phyloP scores from a whole-genome alignment of 2,329 filamentous ascomycete genomes.

The Alternaria hordeiaustralica region DNA sequence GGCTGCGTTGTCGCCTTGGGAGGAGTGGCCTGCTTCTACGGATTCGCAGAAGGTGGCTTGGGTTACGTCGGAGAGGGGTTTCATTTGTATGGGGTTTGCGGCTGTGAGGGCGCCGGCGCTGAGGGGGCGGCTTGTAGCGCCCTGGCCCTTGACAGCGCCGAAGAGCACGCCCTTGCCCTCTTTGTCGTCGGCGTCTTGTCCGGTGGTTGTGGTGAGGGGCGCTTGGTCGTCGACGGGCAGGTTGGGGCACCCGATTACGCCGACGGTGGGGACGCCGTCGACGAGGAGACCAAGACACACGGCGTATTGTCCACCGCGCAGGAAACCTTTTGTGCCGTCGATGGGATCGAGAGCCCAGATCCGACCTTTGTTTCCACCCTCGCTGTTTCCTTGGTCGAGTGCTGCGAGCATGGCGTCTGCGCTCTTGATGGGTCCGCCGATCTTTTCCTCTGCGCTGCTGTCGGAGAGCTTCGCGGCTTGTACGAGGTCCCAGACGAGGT shows the following conservation, averaged over 20 bases:
- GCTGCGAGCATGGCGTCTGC: constrained; percentile 68
- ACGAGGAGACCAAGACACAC: constrained; percentile 92
- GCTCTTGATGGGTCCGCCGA: constrained; percentile 72
- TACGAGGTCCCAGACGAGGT: constrained; percentile 86
- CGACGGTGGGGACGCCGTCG: constrained; percentile 91
- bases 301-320: constrained; percentile 95
- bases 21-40: constrained; percentile 90
- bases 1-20: constrained; percentile 83
- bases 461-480: constrained; percentile 73
- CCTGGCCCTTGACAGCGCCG: constrained; percentile 78
- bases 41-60: constrained; percentile 95
- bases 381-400: constrained; percentile 67
- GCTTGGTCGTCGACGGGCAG: constrained; percentile 84
- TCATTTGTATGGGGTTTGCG: constrained; percentile 75
- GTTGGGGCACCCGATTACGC: constrained; percentile 94
- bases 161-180: constrained; percentile 86
- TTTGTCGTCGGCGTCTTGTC: constrained; percentile 74
- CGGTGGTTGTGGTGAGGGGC: constrained; percentile 73
- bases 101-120: constrained; percentile 61
- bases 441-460: constrained; percentile 66
- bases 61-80: constrained; percentile 72
- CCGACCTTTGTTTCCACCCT: constrained; percentile 74
- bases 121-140: constrained; percentile 80
- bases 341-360: constrained; percentile 98
- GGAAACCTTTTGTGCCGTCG: constrained; percentile 96